Evolutionary conservation across 352 stramenopile species (phyloP).

Genomic region (Phytopythium mirpurense): DNA sequence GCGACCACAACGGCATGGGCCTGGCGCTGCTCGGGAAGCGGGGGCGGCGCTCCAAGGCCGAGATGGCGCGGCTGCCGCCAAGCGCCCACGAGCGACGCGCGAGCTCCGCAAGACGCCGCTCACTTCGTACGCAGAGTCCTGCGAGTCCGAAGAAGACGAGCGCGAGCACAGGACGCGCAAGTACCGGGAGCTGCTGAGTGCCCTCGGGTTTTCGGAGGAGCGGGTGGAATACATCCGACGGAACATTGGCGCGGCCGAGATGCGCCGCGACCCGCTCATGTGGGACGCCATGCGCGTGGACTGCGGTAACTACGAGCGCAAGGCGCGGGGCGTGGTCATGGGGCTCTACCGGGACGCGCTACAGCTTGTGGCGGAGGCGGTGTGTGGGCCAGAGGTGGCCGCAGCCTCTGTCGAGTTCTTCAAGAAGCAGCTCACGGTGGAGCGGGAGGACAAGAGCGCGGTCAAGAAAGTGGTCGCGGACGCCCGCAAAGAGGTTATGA

Average conservation of each 20-base stretch:
- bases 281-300: constrained; percentile 11
- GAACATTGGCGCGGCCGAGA: constrained; percentile 5
- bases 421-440: not conserved
- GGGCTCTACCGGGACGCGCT: constrained; percentile 3
- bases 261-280: constrained; percentile 12
- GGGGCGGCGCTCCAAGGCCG: not conserved
- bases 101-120: not conserved
- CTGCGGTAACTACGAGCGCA: not conserved
- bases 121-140: not conserved
- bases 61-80: not conserved
- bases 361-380: not conserved
- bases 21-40: not conserved
- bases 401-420: constrained; percentile 1
- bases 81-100: not conserved
- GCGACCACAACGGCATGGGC: not conserved
- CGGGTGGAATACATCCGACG: not conserved
- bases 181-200: not conserved
- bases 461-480: not conserved
- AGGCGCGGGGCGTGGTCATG: not conserved
- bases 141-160: not conserved
- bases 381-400: not conserved
- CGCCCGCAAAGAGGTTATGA: not conserved
- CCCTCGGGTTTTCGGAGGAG: not conserved
- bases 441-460: not conserved
- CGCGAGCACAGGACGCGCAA: not conserved